Evolutionary conservation across 2,329 filamentous ascomycete genomes (phyloP).

Genomic region (Ophiosphaerella herpotricha): DNA sequence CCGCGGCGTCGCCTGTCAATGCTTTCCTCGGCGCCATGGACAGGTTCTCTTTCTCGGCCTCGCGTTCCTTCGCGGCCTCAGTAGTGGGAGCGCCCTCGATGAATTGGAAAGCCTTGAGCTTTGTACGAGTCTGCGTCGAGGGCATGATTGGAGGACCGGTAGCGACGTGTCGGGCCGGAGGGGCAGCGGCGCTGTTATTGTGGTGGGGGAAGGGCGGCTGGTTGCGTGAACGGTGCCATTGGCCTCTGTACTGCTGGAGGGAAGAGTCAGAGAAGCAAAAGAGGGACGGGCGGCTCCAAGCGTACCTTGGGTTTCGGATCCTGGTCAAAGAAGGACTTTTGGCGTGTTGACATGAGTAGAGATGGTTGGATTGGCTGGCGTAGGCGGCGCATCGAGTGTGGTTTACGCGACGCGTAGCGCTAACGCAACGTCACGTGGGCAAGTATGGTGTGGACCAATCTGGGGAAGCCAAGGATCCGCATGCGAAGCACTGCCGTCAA

Average conservation of each 20-base stretch:
- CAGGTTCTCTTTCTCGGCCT: constrained; percentile 53
- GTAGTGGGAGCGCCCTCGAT: constrained; percentile 42
- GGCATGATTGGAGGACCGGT: constrained; percentile 52
- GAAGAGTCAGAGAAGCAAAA: constrained; percentile 3
- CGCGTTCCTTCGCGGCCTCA: constrained; percentile 23
- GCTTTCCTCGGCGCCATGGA: constrained; percentile 8
- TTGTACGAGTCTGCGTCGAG: constrained; percentile 58
- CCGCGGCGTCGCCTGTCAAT: constrained; percentile 18
- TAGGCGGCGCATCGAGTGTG: constrained; percentile 14
- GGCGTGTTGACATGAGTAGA: constrained; percentile 50
- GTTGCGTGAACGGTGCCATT: constrained; percentile 44
- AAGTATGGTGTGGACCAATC: too few relatives aligned
- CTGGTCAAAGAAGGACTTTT: constrained; percentile 59
- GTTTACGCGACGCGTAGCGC: constrained; percentile 1
- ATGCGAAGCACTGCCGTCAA: too few relatives aligned
- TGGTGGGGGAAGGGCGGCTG: constrained; percentile 28
- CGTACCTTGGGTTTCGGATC: constrained; percentile 49
- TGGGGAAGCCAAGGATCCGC: neutral
- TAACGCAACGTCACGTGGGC: too few relatives aligned
- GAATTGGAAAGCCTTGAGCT: constrained; percentile 61
- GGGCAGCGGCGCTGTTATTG: constrained; percentile 27
- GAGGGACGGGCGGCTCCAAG: neutral
- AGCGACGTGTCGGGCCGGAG: constrained; percentile 39
- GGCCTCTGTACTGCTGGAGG: constrained; percentile 33
- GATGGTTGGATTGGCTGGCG: constrained; percentile 6